Conservation (phyloP, 2,329 filamentous ascomycete species). For the Cercospora sp. region DNA sequence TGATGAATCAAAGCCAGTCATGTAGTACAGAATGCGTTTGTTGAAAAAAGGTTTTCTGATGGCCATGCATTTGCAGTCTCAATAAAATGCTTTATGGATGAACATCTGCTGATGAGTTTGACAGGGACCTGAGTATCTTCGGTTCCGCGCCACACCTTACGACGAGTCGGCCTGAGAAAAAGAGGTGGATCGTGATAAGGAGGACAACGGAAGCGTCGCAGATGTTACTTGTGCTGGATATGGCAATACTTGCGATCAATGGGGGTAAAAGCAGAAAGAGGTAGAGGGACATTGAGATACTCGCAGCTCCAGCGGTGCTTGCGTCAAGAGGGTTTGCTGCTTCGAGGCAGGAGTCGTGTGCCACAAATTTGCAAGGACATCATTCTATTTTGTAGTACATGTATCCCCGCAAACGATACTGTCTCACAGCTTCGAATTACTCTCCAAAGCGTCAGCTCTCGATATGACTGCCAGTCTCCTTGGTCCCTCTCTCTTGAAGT, state of each 20-base stretch:
- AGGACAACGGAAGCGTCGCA: neutral
- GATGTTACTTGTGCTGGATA: neutral
- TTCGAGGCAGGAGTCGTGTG: neutral
- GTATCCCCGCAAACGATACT: neutral
- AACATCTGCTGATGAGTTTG: neutral
- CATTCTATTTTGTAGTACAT: neutral
- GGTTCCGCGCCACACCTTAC: neutral
- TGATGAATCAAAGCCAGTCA: neutral
- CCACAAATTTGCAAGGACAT: neutral
- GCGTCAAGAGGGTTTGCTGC: neutral
- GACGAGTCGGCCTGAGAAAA: neutral
- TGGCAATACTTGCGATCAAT: neutral
- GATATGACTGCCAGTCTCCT: slow-evolving; percentile 55
- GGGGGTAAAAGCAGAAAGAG: neutral
- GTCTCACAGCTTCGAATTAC: slow-evolving; percentile 11
- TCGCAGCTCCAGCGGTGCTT: too few species aligned
- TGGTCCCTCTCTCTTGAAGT: slow-evolving; percentile 58
- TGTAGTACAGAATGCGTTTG: neutral
- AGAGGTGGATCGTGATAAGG: neutral
- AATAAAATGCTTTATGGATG: neutral
- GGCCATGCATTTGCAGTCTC: neutral
- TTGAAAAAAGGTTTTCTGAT: neutral
- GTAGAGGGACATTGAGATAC: neutral
- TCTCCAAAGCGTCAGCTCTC: slow-evolving; percentile 41
- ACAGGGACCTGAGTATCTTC: neutral